Evolutionary conservation across 768 basidiomycete genomes (phyloP).

Genomic region (Crassisporium funariophilum): DNA sequence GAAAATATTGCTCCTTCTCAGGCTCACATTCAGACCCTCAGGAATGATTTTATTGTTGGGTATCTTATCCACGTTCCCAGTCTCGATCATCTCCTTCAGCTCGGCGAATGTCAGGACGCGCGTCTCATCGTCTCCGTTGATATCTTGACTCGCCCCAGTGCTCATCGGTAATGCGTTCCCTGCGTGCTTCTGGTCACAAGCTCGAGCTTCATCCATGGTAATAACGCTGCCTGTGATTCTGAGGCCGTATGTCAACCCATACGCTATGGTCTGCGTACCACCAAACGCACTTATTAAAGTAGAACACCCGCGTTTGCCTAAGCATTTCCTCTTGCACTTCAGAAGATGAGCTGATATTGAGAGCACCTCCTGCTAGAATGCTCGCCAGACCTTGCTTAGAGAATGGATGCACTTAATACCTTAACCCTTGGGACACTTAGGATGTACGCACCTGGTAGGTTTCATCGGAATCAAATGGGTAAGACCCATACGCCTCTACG

Average conservation of each 20-base stretch:
- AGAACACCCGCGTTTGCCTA: conserved; percentile 63
- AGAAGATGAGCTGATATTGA: conserved; percentile 34
- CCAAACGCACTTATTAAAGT: conserved; percentile 63
- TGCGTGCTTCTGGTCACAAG: conserved; percentile 31
- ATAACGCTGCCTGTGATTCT: conserved; percentile 45
- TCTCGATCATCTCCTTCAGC: conserved; percentile 68
- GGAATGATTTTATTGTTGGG: conserved; percentile 80
- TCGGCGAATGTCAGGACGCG: conserved; percentile 64
- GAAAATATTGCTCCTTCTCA: too few relatives aligned
- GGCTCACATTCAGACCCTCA: conserved; percentile 62
- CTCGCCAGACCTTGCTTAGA: conserved; percentile 67
- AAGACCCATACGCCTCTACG: conserved; percentile 37
- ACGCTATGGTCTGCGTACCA: background rate
- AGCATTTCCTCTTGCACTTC: conserved; percentile 49
- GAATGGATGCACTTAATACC: conserved; percentile 1
- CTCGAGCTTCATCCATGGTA: conserved; percentile 42
- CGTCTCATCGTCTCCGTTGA: conserved; percentile 29
- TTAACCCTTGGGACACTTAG: background rate
- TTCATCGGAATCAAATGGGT: conserved; percentile 59
- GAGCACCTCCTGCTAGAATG: conserved; percentile 47
- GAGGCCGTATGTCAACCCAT: conserved; percentile 1
- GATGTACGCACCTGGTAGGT: conserved; percentile 53
- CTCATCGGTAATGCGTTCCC: background rate
- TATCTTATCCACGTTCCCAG: conserved; percentile 71
- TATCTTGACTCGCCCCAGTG: conserved; percentile 1